Evolutionary conservation across 129 eudicot genomes (phyloP).

Genomic region (Arctium lappa): DNA sequence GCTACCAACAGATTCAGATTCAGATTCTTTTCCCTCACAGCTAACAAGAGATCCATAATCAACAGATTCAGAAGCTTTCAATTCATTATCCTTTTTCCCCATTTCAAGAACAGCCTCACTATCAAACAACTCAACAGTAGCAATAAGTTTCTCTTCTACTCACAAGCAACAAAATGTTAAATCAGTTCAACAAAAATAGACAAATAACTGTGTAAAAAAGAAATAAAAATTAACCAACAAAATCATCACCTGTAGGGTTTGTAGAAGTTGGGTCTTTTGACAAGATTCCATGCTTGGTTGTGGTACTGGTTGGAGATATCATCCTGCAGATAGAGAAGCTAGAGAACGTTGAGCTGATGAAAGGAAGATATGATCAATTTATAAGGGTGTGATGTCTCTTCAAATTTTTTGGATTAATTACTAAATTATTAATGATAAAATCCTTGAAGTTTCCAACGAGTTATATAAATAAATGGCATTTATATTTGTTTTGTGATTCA

Average conservation of each 20-base stretch:
- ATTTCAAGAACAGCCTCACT: not conserved
- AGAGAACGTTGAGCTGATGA: not conserved
- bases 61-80: not conserved
- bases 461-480: not conserved
- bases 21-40: too few relatives aligned
- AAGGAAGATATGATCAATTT: not conserved
- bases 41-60: not conserved
- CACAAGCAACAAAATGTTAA: not conserved
- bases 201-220: not conserved
- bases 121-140: not conserved
- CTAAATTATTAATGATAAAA: too few relatives aligned
- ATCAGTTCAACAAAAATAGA: not conserved
- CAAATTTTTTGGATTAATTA: not conserved
- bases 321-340: not conserved
- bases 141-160: not conserved
- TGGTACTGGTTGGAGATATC: not conserved
- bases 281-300: slow-evolving; percentile 21
- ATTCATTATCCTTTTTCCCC: not conserved
- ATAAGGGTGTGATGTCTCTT: not conserved
- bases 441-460: not conserved
- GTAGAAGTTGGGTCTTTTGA: slow-evolving; percentile 3
- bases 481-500: not conserved
- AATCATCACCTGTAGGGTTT: not conserved
- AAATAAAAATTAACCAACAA: not conserved
- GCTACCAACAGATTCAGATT: too few relatives aligned